phyloP scores from a whole-genome alignment of 345 rosid genomes.

The Sonneratia caseolaris region DNA sequence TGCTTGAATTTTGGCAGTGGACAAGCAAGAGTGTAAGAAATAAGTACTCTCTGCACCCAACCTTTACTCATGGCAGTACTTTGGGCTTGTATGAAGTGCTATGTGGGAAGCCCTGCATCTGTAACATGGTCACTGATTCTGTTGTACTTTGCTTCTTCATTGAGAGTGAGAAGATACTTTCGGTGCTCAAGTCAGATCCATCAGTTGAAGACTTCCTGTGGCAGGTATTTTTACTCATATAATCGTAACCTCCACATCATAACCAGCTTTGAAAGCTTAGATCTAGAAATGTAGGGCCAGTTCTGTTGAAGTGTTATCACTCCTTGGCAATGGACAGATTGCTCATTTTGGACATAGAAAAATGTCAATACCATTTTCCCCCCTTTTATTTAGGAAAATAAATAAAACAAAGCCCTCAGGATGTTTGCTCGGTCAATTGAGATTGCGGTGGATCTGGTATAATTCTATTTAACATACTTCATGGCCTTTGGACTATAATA shows the following conservation, averaged over 20 bases:
- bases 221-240: slow-evolving; percentile 41
- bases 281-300: not conserved
- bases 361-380: no score
- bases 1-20: slow-evolving; percentile 53
- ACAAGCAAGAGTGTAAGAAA: slow-evolving; percentile 48
- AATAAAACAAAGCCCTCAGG: no score
- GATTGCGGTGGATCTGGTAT: not conserved
- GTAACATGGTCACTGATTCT: slow-evolving; percentile 76
- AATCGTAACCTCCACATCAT: not conserved
- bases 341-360: no score
- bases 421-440: not conserved
- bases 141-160: slow-evolving; percentile 64
- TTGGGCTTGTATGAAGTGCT: slow-evolving; percentile 85
- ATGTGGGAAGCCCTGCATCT: slow-evolving; percentile 60
- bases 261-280: not conserved
- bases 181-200: slow-evolving; percentile 48
- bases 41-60: slow-evolving; percentile 81
- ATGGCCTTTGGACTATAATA: not conserved
- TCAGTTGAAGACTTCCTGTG: slow-evolving; percentile 68
- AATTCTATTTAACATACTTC: not conserved
- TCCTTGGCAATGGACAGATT: no score
- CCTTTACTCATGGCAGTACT: slow-evolving; percentile 81
- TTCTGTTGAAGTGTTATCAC: no score
- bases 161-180: slow-evolving; percentile 45
- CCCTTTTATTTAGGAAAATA: no score